Base-by-base conservation (phyloP, 306 rosid genomes). In the Psophocarpus tetragonolobus region DNA sequence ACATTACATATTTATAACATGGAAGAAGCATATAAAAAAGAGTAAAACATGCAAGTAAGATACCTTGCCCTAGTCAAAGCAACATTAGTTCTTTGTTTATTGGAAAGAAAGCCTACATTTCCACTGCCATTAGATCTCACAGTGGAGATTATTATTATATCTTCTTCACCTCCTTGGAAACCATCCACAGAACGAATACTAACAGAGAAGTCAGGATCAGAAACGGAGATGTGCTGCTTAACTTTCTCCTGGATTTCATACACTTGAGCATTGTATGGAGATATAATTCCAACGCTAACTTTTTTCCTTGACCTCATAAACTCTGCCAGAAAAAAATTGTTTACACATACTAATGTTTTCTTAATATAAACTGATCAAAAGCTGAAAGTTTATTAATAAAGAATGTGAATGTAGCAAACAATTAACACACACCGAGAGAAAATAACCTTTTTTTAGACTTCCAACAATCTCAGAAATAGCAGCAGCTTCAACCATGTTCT, bases 401-500 rank as follows among this genome's bases (percentile, higher is more conserved):
- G 1, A 67, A 12, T 14, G 18, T 2, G 0, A 21, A 12, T 24
- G 36, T 13, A 21, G 15, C 1, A 64, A 5, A 68, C 17, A 53
- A 38, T 68, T 26, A 20, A 30, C 15, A 10, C 20, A 12, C 4
- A 17, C 6, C 3, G 51, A 68, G 11, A 35, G 75, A 69, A 18
- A 63, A 2, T 8, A 78, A 91, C 92, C 81, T 71, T 84, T 75
- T 30, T 85, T 32, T 27, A 90, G 96, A 15, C 84, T 75, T 42
- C 68, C 75, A 39, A 90, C 56, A 23, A 90, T 87, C 64, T 88
- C 81, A 3, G 71, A 63, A 27, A 88, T 68, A 42, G 69, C 85
- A 36, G 83, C 87, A 70, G 75, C 88, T 73, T 90, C 92, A 15
- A 88, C 77, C 42, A 35, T 57, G 80, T 90, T 90, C 83, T 73